These are phyloP conservation scores for Singerocomus rubriflavus DNA, from an alignment of 1,284 basidiomycete genomes.

Conservation along the genomic window DNA sequence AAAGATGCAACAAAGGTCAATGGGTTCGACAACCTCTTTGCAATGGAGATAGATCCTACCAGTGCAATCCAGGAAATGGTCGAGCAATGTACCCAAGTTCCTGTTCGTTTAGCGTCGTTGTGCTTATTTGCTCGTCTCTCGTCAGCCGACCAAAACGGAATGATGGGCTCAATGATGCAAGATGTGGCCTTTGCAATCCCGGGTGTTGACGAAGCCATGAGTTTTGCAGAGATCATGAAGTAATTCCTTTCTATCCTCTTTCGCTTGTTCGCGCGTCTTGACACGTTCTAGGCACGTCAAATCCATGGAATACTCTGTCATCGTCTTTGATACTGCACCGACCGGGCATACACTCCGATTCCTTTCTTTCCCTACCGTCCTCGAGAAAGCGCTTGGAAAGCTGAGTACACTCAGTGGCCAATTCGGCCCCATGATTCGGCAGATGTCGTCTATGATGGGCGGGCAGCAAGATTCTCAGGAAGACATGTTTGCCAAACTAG, in stretches of 20 bases:
- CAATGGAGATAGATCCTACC: slow-evolving; percentile 99
- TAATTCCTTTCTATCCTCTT: slow-evolving; percentile 36
- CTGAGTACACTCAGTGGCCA: slow-evolving; percentile 87
- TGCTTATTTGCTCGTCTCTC: slow-evolving; percentile 2
- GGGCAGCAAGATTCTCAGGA: slow-evolving; percentile 84
- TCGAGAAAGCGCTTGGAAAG: slow-evolving; percentile 97
- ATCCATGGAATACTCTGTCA: slow-evolving; percentile 99
- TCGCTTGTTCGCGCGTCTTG: slow-evolving; percentile 4
- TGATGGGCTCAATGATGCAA: slow-evolving; percentile 99
- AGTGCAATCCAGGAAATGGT: slow-evolving; percentile 99
- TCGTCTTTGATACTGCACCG: slow-evolving; percentile 98
- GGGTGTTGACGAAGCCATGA: slow-evolving; percentile 99
- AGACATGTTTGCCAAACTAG: slow-evolving; percentile 98
- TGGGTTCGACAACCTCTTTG: slow-evolving; percentile 94
- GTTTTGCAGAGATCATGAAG: slow-evolving; percentile 99
- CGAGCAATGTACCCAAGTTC: slow-evolving; percentile 73
- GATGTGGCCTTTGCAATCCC: slow-evolving; percentile 99
- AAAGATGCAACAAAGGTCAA: slow-evolving; percentile 99
- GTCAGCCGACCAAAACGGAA: slow-evolving; percentile 85
- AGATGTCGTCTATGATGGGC: slow-evolving; percentile 96
- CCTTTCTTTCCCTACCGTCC: slow-evolving; percentile 95
- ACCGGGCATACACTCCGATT: slow-evolving; percentile 98
- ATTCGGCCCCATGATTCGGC: slow-evolving; percentile 95
- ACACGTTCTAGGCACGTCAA: slow-evolving; percentile 83
- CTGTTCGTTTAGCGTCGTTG: background rate